Percentiles rank a stretch among this genome's conserved stretches.
These are phyloP conservation scores for Pichia nanzhaoensis DNA, from an alignment of 805 yeast genomes.

Conservation along the genomic window DNA sequence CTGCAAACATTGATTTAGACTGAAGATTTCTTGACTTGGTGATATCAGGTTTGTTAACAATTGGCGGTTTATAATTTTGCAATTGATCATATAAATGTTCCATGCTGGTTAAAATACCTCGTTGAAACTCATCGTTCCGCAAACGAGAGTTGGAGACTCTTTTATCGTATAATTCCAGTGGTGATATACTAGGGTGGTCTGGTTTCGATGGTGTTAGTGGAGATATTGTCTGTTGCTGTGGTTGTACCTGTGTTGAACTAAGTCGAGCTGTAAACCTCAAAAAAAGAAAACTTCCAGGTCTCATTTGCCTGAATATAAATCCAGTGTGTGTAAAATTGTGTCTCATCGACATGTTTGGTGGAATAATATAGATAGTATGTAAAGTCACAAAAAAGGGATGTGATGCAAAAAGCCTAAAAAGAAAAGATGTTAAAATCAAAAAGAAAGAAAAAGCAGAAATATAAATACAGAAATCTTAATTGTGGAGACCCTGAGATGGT, in stretches of 20 bases:
- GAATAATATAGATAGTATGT: no score
- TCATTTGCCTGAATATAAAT: no score
- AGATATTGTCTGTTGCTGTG: not conserved
- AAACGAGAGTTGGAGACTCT: constrained; percentile 37
- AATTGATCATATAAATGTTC: constrained; percentile 53
- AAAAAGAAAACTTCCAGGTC: no score
- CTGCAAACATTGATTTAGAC: constrained; percentile 22
- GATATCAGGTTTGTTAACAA: constrained; percentile 46
- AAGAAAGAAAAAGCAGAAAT: no score
- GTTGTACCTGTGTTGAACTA: not conserved
- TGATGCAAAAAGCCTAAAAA: no score
- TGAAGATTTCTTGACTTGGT: constrained; percentile 10
- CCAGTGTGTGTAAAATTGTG: no score
- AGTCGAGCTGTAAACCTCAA: no score
- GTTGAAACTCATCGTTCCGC: constrained; percentile 73
- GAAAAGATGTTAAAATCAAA: no score
- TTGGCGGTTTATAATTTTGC: constrained; percentile 53
- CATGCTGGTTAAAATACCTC: constrained; percentile 59
- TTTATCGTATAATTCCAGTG: constrained; percentile 26
- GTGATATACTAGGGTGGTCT: constrained; percentile 15
- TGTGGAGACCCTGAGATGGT: no score
- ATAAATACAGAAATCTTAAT: no score
- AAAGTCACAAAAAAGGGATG: no score
- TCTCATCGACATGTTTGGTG: no score
- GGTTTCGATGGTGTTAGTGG: not conserved